A percentile compares a stretch with the other conserved stretches of the same genome.
Conservation (phyloP, 106 monocot species). For the Acorus calamus region DNA sequence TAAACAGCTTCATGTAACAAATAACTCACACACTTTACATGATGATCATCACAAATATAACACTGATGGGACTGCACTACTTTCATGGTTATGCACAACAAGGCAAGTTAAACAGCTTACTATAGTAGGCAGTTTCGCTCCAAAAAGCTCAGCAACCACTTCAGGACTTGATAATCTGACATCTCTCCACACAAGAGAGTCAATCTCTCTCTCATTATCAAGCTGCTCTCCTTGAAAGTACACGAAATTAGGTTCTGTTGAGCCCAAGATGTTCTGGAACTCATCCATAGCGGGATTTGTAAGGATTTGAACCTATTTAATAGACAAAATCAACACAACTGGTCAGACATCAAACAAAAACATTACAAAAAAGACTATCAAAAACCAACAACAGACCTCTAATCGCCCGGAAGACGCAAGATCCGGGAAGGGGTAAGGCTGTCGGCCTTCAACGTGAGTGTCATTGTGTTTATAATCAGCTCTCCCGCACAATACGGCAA, state of each 20-base stretch:
- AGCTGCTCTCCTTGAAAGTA: conserved; percentile 71
- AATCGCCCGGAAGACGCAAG: conserved; percentile 69
- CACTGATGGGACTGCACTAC: background rate
- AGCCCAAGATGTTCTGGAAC: conserved; percentile 46
- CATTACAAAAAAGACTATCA: background rate
- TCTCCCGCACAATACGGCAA: conserved; percentile 64
- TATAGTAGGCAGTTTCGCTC: conserved; percentile 61
- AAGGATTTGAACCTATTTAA: conserved; percentile 80
- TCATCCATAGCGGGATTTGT: conserved; percentile 63
- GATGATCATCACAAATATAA: background rate
- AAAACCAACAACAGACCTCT: conserved; percentile 42
- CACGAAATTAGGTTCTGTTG: conserved; percentile 49
- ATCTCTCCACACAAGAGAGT: conserved; percentile 55
- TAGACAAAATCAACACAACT: background rate
- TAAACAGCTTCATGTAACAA: no score
- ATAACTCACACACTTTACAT: background rate
- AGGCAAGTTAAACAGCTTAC: conserved; percentile 26
- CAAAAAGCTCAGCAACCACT: conserved; percentile 44
- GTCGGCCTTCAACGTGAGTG: no score
- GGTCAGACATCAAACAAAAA: background rate
- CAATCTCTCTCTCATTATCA: conserved; percentile 66
- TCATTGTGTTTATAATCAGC: conserved; percentile 8
- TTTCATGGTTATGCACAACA: no score
- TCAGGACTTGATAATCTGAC: conserved; percentile 51
- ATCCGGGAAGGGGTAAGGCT: conserved; percentile 55